Evolutionary conservation across 2,329 filamentous ascomycete genomes (phyloP).

Genomic region (Alternaria arborescens): DNA sequence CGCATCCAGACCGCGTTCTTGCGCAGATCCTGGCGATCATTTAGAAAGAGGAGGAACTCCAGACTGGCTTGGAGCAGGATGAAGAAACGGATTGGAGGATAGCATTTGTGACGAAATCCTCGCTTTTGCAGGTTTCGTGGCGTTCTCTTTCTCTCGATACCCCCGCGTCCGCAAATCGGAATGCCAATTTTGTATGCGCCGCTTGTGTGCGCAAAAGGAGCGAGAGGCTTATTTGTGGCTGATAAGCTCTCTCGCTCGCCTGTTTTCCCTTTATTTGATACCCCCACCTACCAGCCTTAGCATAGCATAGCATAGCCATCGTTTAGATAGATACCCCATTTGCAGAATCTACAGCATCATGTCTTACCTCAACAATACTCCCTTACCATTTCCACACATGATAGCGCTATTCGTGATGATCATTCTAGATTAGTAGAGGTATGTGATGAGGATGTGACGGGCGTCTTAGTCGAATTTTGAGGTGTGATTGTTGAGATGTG

Average conservation of each 20-base stretch:
- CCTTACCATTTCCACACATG: background rate
- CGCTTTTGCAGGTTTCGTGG: conserved; percentile 16
- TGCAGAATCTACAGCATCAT: conserved; percentile 2
- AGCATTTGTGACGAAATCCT: conserved; percentile 5
- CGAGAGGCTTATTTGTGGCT: conserved; percentile 38
- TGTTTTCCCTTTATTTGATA: conserved; percentile 44
- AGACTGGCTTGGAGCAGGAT: background rate
- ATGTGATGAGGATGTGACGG: conserved; percentile 16
- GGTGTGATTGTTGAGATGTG: conserved; percentile 33
- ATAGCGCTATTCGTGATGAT: conserved; percentile 3
- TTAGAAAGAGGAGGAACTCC: background rate
- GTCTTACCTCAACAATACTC: conserved; percentile 12
- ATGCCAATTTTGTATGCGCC: conserved; percentile 31
- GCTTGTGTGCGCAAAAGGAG: conserved; percentile 30
- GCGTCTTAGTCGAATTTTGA: conserved; percentile 22
- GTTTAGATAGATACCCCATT: conserved; percentile 13
- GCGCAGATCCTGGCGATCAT: conserved; percentile 8
- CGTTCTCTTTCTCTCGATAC: conserved; percentile 28
- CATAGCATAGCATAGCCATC: conserved; percentile 23
- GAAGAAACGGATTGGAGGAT: conserved; percentile 2
- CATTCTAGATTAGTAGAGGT: background rate
- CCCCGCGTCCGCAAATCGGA: conserved; percentile 30
- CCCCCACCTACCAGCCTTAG: conserved; percentile 24
- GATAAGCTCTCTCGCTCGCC: conserved; percentile 14
- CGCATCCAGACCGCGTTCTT: conserved; percentile 14